phyloP scores from a whole-genome alignment of 495 filamentous ascomycete genomes.

The Neurospora sp. region DNA sequence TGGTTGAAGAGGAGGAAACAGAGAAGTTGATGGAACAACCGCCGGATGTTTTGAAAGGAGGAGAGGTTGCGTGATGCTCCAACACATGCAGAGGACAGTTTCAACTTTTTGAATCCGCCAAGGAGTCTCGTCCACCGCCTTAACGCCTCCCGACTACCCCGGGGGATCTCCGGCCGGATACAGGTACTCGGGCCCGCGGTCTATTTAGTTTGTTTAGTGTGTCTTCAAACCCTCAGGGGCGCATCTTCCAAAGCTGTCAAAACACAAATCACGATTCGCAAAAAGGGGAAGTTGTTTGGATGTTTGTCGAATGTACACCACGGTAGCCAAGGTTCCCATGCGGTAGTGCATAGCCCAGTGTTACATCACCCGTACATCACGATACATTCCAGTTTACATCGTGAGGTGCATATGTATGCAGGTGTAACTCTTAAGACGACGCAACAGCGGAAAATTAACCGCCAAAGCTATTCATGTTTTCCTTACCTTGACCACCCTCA shows the following conservation, averaged over 20 bases:
- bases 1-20: not conserved
- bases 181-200: not conserved
- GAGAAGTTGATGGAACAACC: not conserved
- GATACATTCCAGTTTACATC: not conserved
- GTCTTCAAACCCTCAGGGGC: not conserved
- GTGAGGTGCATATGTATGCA: not conserved
- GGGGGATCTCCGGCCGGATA: not conserved
- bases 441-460: not conserved
- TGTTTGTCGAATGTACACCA: not conserved
- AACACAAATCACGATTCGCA: not conserved
- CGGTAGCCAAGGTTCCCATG: not conserved
- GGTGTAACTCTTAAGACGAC: not conserved
- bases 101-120: not conserved
- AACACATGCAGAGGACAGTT: not conserved
- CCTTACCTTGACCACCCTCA: not conserved
- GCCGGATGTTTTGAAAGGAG: not conserved
- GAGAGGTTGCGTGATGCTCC: not conserved
- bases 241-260: not conserved
- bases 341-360: not conserved
- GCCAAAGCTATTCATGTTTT: not conserved
- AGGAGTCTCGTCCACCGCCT: not conserved
- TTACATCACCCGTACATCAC: not conserved
- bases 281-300: not conserved
- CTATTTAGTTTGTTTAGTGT: not conserved
- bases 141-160: not conserved